Evolutionary conservation across 2,329 filamentous ascomycete genomes (phyloP).

Genomic region (Pseudophaeomoniella oleicola): DNA sequence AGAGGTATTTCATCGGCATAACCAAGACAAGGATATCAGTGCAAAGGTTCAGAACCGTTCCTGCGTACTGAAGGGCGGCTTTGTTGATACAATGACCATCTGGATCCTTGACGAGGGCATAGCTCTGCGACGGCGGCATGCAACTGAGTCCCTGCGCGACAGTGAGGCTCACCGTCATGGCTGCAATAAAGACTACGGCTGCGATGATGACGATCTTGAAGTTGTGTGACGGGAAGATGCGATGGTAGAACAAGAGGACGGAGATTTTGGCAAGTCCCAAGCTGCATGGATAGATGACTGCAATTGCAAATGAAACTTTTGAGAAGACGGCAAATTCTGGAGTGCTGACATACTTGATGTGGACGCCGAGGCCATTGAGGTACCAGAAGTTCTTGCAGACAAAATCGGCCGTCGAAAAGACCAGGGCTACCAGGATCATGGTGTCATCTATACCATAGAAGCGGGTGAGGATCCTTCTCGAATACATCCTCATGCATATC

Average conservation of each 20-base stretch:
- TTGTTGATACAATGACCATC: not conserved
- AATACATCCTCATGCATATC: not conserved
- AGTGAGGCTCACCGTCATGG: not conserved
- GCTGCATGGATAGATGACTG: not conserved
- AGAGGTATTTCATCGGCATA: not conserved
- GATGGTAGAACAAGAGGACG: conserved; percentile 1
- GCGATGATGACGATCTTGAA: not conserved
- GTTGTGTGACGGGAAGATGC: not conserved
- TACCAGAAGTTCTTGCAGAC: not conserved
- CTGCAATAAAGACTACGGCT: not conserved
- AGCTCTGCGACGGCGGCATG: not conserved
- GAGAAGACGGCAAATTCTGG: not conserved
- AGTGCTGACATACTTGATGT: not conserved
- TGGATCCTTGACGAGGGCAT: not conserved
- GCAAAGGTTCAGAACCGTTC: not conserved
- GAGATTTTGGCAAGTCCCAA: conserved; percentile 1
- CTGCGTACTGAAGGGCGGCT: not conserved
- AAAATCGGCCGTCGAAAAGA: not conserved
- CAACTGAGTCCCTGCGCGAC: not conserved
- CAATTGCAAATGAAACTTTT: not conserved
- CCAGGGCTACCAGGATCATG: not conserved
- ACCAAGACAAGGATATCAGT: not conserved
- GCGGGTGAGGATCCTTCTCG: not conserved
- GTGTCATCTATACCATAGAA: not conserved
- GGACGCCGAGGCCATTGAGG: not conserved